Conservation (phyloP, 2,329 filamentous ascomycete genomes). For the Beauveria bassiana region DNA sequence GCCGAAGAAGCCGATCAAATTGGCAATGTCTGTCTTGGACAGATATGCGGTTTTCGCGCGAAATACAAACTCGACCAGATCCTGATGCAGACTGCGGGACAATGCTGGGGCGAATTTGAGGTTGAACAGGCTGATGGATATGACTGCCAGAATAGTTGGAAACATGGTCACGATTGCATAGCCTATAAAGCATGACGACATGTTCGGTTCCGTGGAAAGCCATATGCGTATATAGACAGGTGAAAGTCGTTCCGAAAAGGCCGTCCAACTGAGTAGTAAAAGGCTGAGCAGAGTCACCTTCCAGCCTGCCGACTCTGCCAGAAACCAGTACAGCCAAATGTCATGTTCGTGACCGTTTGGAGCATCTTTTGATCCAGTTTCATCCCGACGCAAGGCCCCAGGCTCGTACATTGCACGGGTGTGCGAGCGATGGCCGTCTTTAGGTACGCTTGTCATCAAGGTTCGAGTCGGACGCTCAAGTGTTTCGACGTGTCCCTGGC, state of each 20-base stretch:
- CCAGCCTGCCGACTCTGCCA: background rate
- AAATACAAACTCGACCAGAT: background rate
- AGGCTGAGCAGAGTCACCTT: background rate
- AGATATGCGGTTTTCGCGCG: constrained; percentile 15
- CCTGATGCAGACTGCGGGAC: background rate
- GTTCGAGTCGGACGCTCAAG: background rate
- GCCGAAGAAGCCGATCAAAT: constrained; percentile 18
- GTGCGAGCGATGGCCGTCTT: background rate
- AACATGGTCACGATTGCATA: background rate
- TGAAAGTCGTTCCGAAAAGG: background rate
- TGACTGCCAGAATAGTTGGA: background rate
- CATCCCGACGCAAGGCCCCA: background rate
- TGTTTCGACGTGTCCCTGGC: background rate
- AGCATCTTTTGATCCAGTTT: background rate
- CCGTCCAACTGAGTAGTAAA: background rate
- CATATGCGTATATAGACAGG: background rate
- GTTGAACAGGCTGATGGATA: background rate
- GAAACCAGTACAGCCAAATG: background rate
- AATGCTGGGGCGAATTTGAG: background rate
- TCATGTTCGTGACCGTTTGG: background rate
- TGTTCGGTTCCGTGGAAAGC: constrained; percentile 10
- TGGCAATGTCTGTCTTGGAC: constrained; percentile 16
- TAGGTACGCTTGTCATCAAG: background rate
- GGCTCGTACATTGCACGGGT: background rate
- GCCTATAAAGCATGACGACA: constrained; percentile 2